phyloP scores from a whole-genome alignment of 305 asterid species.

The Fraxinus paxiana region DNA sequence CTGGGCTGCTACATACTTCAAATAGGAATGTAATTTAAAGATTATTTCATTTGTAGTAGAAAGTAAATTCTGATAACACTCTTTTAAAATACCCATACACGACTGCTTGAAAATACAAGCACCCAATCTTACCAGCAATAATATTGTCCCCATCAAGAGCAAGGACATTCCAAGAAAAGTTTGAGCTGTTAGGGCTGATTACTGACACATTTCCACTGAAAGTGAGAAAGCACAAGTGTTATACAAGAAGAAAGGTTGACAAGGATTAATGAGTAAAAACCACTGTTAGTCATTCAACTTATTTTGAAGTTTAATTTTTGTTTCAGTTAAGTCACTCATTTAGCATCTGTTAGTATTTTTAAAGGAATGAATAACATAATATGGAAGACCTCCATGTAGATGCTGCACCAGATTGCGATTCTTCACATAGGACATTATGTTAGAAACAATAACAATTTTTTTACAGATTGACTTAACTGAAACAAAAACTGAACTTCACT shows the following conservation, averaged over 20 bases:
- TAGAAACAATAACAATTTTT: background rate
- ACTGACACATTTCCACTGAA: slow-evolving; percentile 67
- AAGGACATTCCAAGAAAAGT: slow-evolving; percentile 69
- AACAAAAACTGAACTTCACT: background rate
- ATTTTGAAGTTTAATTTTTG: background rate
- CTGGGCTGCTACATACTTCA: slow-evolving; percentile 77
- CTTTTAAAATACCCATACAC: background rate
- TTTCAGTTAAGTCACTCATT: background rate
- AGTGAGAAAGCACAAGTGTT: slow-evolving; percentile 20
- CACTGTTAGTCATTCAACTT: background rate
- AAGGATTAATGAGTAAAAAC: background rate
- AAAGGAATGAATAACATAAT: background rate
- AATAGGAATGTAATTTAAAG: slow-evolving; percentile 16
- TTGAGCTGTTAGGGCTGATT: slow-evolving; percentile 63
- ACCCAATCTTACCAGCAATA: slow-evolving; percentile 52
- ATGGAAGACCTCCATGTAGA: background rate
- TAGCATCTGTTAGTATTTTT: background rate
- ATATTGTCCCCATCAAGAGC: slow-evolving; percentile 65
- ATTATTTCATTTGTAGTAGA: slow-evolving; percentile 19
- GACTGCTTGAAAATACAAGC: slow-evolving; percentile 5
- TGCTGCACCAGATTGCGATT: background rate
- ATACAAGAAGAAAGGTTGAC: slow-evolving; percentile 14
- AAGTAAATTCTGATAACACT: slow-evolving; percentile 10
- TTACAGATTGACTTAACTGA: background rate
- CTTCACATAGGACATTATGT: background rate